These are phyloP conservation scores for Alternaria sp. DNA, from an alignment of 2,329 filamentous ascomycete species.

Conservation along the genomic window DNA sequence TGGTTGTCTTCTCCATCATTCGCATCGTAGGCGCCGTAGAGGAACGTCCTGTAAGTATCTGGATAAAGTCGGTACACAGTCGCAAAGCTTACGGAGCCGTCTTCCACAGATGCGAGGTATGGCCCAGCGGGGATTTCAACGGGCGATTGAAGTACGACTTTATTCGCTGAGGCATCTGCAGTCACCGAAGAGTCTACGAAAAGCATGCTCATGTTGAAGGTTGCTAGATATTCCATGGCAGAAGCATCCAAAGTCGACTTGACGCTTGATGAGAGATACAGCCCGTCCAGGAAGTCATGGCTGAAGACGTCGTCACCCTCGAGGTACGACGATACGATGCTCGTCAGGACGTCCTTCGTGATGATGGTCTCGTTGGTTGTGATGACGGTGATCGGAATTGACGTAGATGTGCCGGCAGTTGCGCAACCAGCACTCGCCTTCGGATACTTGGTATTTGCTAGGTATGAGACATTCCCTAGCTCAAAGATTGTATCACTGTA, in stretches of 20 bases:
- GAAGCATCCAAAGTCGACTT: slow-evolving; percentile 30
- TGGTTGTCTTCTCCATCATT: slow-evolving; percentile 34
- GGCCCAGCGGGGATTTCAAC: slow-evolving; percentile 37
- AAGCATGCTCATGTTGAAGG: slow-evolving; percentile 26
- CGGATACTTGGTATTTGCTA: slow-evolving; percentile 48
- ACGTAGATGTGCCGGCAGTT: slow-evolving; percentile 6
- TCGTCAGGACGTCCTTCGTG: slow-evolving; percentile 38
- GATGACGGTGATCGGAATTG: slow-evolving; percentile 41
- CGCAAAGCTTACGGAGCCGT: slow-evolving; percentile 27
- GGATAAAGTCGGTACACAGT: slow-evolving; percentile 42
- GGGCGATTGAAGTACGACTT: slow-evolving; percentile 5
- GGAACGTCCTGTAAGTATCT: slow-evolving; percentile 41
- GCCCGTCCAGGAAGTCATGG: slow-evolving; percentile 46
- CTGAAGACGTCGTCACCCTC: slow-evolving; percentile 50
- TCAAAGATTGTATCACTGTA: slow-evolving; percentile 47
- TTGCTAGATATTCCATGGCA: slow-evolving; percentile 26
- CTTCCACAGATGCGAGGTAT: slow-evolving; percentile 31
- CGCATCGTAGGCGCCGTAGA: slow-evolving; percentile 41
- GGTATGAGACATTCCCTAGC: slow-evolving; percentile 49
- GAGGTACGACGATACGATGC: slow-evolving; percentile 41
- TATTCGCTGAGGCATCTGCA: neutral
- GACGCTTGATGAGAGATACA: slow-evolving; percentile 41
- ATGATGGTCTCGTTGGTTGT: slow-evolving; percentile 40
- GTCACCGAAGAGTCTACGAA: slow-evolving; percentile 24
- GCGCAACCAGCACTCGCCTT: slow-evolving; percentile 25